These are phyloP conservation scores for Ogataea sp. DNA, from an alignment of 805 yeast species.

Conservation along the genomic window DNA sequence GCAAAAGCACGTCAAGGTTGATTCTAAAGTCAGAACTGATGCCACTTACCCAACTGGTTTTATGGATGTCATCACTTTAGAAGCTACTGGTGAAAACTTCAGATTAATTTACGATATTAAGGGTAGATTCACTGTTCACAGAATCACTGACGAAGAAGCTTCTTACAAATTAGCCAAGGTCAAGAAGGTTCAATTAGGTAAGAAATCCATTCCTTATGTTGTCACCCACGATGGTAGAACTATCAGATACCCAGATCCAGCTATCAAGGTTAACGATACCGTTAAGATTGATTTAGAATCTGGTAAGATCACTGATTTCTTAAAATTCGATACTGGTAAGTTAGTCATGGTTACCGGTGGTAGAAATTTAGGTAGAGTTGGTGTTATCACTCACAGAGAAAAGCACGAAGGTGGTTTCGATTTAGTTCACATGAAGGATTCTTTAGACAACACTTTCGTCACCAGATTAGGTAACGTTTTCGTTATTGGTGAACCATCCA, in stretches of 20 bases:
- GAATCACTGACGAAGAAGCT: slow-evolving; percentile 98
- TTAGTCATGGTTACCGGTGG: slow-evolving; percentile 94
- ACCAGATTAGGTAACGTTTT: slow-evolving; percentile 92
- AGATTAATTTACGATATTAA: slow-evolving; percentile 97
- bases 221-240: slow-evolving; percentile 99
- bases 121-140: slow-evolving; percentile 99
- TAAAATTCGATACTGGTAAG: slow-evolving; percentile 90
- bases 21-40: slow-evolving; percentile 99
- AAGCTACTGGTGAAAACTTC: slow-evolving; percentile 99
- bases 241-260: slow-evolving; percentile 98
- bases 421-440: slow-evolving; percentile 92
- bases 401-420: slow-evolving; percentile 98
- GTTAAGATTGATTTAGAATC: slow-evolving; percentile 94
- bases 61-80: slow-evolving; percentile 97
- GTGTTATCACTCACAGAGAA: slow-evolving; percentile 93
- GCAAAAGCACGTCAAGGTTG: slow-evolving; percentile 98
- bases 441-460: slow-evolving; percentile 90
- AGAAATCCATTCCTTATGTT: slow-evolving; percentile 96
- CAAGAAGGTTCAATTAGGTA: slow-evolving; percentile 96
- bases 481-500: slow-evolving; percentile 92
- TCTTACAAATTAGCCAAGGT: slow-evolving; percentile 97
- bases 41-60: slow-evolving; percentile 98
- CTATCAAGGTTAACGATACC: slow-evolving; percentile 93
- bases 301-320: slow-evolving; percentile 85
- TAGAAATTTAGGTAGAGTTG: slow-evolving; percentile 97